Conservation (phyloP, 169 alveolate species). For the Plasmodium malariae region DNA sequence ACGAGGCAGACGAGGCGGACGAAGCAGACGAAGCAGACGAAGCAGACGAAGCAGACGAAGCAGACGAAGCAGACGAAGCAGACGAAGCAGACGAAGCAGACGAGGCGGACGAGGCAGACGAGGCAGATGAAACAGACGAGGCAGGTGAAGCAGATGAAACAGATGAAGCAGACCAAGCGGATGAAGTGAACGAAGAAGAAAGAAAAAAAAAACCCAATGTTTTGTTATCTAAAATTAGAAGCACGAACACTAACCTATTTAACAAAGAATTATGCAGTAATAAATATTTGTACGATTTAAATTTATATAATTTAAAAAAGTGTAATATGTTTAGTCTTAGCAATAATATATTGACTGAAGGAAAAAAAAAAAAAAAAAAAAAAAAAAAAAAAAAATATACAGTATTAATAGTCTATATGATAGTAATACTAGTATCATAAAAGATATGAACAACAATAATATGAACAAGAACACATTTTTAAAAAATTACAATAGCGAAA, state of each 20-base stretch:
- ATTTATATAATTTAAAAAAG: conserved; percentile 37
- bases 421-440: background rate
- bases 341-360: background rate
- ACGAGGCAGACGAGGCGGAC: too few species aligned
- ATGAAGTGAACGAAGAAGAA: background rate
- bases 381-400: background rate
- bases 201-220: background rate
- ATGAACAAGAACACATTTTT: background rate
- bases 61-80: too few species aligned
- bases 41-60: too few species aligned
- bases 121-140: background rate
- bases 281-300: conserved; percentile 37
- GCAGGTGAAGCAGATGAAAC: background rate
- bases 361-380: background rate
- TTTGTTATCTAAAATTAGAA: background rate
- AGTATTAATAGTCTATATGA: background rate
- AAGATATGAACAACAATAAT: background rate
- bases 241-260: conserved; percentile 2
- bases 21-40: too few species aligned
- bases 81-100: too few species aligned
- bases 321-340: conserved; percentile 41
- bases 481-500: background rate
- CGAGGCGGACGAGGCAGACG: background rate
- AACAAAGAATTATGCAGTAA: conserved; percentile 50
- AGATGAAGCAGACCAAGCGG: background rate